These are phyloP conservation scores for Psilocybe mexicana DNA, from an alignment of 1,284 basidiomycete species.

Conservation along the genomic window DNA sequence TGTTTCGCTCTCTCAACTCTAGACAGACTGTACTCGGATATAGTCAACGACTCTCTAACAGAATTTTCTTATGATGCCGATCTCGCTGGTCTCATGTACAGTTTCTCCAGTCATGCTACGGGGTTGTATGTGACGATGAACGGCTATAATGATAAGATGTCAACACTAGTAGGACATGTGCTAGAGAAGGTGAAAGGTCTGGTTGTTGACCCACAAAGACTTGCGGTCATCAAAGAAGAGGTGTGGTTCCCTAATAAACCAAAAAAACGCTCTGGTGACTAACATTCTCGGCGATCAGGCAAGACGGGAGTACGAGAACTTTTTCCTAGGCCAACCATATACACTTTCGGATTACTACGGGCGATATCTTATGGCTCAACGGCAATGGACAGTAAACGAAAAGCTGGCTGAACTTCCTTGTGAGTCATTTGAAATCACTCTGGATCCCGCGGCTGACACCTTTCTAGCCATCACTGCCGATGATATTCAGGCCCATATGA, in stretches of 20 bases:
- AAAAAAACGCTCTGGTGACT: background rate
- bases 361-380: slow-evolving; percentile 70
- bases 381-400: slow-evolving; percentile 81
- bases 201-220: slow-evolving; percentile 69
- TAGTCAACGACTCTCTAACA: slow-evolving; percentile 87
- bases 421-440: slow-evolving; percentile 39
- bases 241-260: slow-evolving; percentile 37
- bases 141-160: slow-evolving; percentile 96
- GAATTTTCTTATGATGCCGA: slow-evolving; percentile 95
- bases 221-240: slow-evolving; percentile 86
- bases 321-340: slow-evolving; percentile 85
- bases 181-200: slow-evolving; percentile 73
- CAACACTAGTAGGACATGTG: slow-evolving; percentile 76
- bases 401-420: slow-evolving; percentile 78
- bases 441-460: slow-evolving; percentile 11
- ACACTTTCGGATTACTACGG: slow-evolving; percentile 80
- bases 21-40: slow-evolving; percentile 77
- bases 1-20: slow-evolving; percentile 6
- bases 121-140: slow-evolving; percentile 73
- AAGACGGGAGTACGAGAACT: slow-evolving; percentile 82
- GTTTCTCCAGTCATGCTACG: slow-evolving; percentile 64
- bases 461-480: slow-evolving; percentile 64
- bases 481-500: slow-evolving; percentile 73
- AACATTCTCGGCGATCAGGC: slow-evolving; percentile 41
- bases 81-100: slow-evolving; percentile 87